Evolutionary conservation across 2,329 filamentous ascomycete genomes (phyloP), one percentile per base, ranked within the genome.

Genomic region (Aspergillus jensenii): DNA sequence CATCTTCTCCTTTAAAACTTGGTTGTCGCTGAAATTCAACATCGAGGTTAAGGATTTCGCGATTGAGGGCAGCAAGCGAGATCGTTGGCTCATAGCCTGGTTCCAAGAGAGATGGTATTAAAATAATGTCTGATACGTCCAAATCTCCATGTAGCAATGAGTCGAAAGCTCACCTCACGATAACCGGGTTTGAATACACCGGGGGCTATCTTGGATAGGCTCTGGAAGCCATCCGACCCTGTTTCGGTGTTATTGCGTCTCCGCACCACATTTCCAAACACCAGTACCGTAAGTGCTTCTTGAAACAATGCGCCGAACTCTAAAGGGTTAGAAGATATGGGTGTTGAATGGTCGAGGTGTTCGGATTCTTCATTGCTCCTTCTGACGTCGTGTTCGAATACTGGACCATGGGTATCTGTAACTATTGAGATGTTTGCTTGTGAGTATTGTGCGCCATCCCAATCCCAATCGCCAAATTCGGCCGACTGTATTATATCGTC

Each of bases 41-140:
- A 77, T 67, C 2, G 66, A 69, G 4, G 63, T 58, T 25, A 77
- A 60, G 6, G 74, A 71, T 59, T 72, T 76, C 1, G 69, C 64
- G 15, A 77, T 66, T 5, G 69, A 66, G 1, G 73, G 67, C 3
- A 77, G 70, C 7, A 75, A 68, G 6, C 65, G 64, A 9, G 66
- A 67, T 35, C 75, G 66, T 60, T 76, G 71, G 37, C 66, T 68
- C 57, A 77, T 70, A 35, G 67, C 70, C 75, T 78, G 40, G 6
- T 14, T 44, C 23, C 15, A 17, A 41, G 17, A 35, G 14, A 44
- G 2, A 21, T 44, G 51, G 12, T 61, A 45, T 48, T 17, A 41
- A 41, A 40, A 12, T 21, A 14, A 6, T n/a, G 27, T 6, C 45
- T 31, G 15, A 35, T 35, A 8, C 27, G 35, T 4, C 15, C 35